phyloP scores from a whole-genome alignment of 148 eudicot species.

The Rhododendron ovatum region DNA sequence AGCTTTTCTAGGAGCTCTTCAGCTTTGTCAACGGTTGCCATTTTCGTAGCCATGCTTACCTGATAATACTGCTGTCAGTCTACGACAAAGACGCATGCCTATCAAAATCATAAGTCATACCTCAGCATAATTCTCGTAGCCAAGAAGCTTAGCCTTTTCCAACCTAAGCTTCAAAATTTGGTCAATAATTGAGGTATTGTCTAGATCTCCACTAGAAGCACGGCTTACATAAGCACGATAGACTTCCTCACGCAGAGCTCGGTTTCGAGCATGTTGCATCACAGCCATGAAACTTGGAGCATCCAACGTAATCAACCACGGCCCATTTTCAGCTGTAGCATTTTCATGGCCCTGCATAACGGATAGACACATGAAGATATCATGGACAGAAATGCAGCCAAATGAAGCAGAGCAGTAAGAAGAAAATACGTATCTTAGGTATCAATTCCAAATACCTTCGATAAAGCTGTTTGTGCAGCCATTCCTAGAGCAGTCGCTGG shows the following conservation, averaged over 20 bases:
- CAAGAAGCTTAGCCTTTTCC: conserved; percentile 94
- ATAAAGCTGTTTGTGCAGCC: conserved; percentile 92
- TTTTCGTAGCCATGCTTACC: conserved; percentile 99
- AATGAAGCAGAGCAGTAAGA: not conserved
- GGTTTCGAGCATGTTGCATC: conserved; percentile 88
- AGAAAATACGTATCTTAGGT: not conserved
- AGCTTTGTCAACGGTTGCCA: conserved; percentile 95
- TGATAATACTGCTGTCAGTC: conserved; percentile 25
- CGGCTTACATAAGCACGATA: conserved; percentile 86
- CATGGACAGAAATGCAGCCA: conserved; percentile 5
- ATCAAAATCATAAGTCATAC: conserved; percentile 31
- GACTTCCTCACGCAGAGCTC: conserved; percentile 87
- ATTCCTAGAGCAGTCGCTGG: conserved; percentile 86
- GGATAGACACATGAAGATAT: conserved; percentile 1
- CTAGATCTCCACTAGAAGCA: conserved; percentile 93
- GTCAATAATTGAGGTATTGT: conserved; percentile 78
- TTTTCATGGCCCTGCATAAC: conserved; percentile 81
- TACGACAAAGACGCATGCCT: not conserved
- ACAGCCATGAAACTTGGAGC: conserved; percentile 89
- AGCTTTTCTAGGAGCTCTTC: conserved; percentile 90
- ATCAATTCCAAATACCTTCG: conserved; percentile 52
- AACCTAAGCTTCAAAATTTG: conserved; percentile 79
- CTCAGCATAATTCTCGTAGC: conserved; percentile 91
- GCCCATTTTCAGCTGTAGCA: conserved; percentile 91
- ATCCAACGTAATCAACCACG: conserved; percentile 94